Percentiles rank a stretch among this genome's conserved stretches.
Conservation (phyloP, 345 rosid species). For the Populus davidiana region DNA sequence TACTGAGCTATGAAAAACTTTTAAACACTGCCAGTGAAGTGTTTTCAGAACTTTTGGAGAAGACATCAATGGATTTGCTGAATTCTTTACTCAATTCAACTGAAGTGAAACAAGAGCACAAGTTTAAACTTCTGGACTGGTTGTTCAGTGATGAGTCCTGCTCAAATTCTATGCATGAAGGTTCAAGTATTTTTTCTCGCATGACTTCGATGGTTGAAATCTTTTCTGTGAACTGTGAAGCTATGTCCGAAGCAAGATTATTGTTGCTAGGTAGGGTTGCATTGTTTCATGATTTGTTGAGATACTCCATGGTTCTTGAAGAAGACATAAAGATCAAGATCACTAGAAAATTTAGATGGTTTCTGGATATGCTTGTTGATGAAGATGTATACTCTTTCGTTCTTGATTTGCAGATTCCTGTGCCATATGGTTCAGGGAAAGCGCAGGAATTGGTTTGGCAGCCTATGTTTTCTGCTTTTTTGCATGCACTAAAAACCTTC, state of each 20-base stretch:
- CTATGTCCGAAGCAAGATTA: constrained; percentile 30
- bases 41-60: constrained; percentile 73
- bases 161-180: constrained; percentile 25
- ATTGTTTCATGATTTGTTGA: constrained; percentile 53
- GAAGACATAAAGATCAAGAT: constrained; percentile 49
- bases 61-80: constrained; percentile 57
- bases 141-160: constrained; percentile 43
- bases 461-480: constrained; percentile 53
- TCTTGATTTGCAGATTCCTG: constrained; percentile 64
- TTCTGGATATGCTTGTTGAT: constrained; percentile 48
- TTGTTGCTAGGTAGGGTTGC: constrained; percentile 53
- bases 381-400: constrained; percentile 63
- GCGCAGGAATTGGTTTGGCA: constrained; percentile 55
- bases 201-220: constrained; percentile 42
- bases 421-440: constrained; percentile 51
- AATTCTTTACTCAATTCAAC: constrained; percentile 55
- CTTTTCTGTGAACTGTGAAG: constrained; percentile 43
- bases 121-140: constrained; percentile 57
- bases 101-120: constrained; percentile 49
- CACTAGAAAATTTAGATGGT: constrained; percentile 62
- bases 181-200: constrained; percentile 22
- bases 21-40: constrained; percentile 60
- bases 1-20: constrained; percentile 46
- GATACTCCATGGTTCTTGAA: constrained; percentile 47
- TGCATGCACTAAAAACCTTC: constrained; percentile 68